Conservation (phyloP, 176 grass and related monocot genomes). For the Musa troglodytarum region DNA sequence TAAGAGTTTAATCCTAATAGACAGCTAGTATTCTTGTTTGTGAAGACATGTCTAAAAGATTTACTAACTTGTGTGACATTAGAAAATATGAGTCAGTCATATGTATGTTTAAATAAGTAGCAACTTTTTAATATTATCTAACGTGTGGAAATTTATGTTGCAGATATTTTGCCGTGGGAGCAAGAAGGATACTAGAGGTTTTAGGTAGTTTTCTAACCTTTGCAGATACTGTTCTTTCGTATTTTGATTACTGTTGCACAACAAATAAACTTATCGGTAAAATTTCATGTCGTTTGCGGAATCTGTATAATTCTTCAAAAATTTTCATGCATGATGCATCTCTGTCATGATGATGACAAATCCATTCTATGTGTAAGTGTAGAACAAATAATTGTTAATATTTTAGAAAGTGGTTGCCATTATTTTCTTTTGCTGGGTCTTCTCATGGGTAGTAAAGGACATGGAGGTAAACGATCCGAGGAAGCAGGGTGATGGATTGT, state of each 20-base stretch:
- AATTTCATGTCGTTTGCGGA: background rate
- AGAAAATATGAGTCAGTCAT: background rate
- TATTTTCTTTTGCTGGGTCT: background rate
- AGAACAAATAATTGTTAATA: too few species aligned
- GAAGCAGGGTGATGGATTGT: background rate
- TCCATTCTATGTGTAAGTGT: background rate
- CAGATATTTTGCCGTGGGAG: conserved; percentile 98
- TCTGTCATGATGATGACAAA: background rate
- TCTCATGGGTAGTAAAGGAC: background rate
- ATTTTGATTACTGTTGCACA: background rate
- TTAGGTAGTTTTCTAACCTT: conserved; percentile 41
- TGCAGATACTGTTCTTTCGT: conserved; percentile 9
- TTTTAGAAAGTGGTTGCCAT: too few species aligned
- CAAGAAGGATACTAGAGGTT: conserved; percentile 87
- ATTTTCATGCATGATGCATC: background rate
- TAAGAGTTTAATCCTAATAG: background rate
- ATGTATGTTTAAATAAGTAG: background rate
- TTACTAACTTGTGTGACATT: background rate
- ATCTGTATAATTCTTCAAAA: background rate
- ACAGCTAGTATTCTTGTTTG: background rate
- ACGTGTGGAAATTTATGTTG: conserved; percentile 20
- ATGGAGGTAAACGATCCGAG: background rate
- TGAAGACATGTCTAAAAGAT: background rate
- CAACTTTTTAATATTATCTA: conserved; percentile 1
- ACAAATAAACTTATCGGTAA: background rate